Evolutionary conservation across 2,329 filamentous ascomycete genomes (phyloP), one percentile per base, ranked within the genome.

Genomic region (Aspergillus novofumigatus): DNA sequence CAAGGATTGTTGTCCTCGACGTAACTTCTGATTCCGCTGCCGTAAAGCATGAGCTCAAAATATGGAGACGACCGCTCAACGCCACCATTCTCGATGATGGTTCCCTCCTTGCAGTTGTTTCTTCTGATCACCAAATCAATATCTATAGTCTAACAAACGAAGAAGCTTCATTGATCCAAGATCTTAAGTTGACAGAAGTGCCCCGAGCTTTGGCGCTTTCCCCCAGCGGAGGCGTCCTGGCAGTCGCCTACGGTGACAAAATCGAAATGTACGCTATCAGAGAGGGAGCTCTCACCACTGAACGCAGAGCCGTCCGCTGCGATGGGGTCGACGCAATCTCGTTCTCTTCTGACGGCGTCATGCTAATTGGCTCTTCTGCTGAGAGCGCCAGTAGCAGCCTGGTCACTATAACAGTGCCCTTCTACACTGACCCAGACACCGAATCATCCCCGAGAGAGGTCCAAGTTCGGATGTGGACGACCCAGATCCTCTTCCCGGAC

Each of bases 161-260:
- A 4, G 86, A 88, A 48, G 89, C 88, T 17, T 86, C 84, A 66
- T 83, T 89, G 60, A 83, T 84, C n/a, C 86, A 88, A 67, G 88
- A 88, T 32, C 82, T 96, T 56, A 83, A 89, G 49, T 80, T 96
- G 59, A 89, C 93, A 66, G 87, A 94, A 71, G 84, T 85, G 55
- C 90, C 92, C 8, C 85, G 87, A 54, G 86, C 90, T 14, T 88
- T 96, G 62, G 87, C 89, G 17, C 77, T 96, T 29, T 93, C 91
- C 0, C 90, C 91, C 1, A 90, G 88, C 61, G 91, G 90, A 25
- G 86, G 87, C 47, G 89, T 96, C 14, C 76, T 96, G 49, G 92
- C 92, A 25, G 88, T 91, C 17, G 91, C 91, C 7, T 95, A 92
- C 72, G 86, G 91, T 67, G 89, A 90, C 55, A 90, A 90, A n/a